Base-by-base conservation (phyloP, 2,329 filamentous ascomycete species). In the Neocatenulostroma microsporum region DNA sequence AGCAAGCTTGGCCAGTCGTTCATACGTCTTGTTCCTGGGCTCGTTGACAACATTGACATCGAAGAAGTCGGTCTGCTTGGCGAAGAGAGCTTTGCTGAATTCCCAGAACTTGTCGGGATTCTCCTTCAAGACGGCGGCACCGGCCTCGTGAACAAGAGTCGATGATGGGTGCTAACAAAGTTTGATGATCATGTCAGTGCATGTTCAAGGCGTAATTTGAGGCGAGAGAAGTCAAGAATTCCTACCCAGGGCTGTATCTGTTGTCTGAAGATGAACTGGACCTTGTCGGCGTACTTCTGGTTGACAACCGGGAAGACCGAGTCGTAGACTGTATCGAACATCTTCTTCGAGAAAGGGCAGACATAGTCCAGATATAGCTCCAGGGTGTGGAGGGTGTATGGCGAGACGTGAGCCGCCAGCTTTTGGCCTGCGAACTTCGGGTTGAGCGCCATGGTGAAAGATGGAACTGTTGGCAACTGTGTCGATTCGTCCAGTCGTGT, bases 101-200 rank as follows among this genome's bases (percentile, higher is more conserved):
- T 72, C 68, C 78, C 82, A 94, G 72, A 93, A 96, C 48, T 77
- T 78, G 13, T 71, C 68, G 0, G 84, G 81, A 2, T 76, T 68
- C 5, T 85, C 62, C 34, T 73, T 74, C 49, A 89, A 72, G 1
- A 95, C 85, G 3, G 87, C 89, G 21, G 86, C 74, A 3, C 70
- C 88, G 21, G 87, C 83, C 72, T 96, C 89, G 67, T 89, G 84
- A 38, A 76, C 70, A 19, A 70, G 61, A 0, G 66, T 70, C 0
- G 58, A 87, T 14, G 82, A 86, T 2, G 89, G 89, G 64, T 96
- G 88, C 89, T n/a, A n/a, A n/a, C n/a, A n/a, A n/a, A n/a, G n/a
- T n/a, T n/a, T n/a, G n/a, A n/a, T n/a, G n/a, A n/a, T n/a, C n/a
- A n/a, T n/a, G n/a, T n/a, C n/a, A n/a, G n/a, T n/a, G n/a, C n/a